A percentile compares a stretch with the other conserved stretches of the same genome.
These are phyloP conservation scores for Penicillium sp. DNA, from an alignment of 2,329 filamentous ascomycete species.

Conservation along the genomic window DNA sequence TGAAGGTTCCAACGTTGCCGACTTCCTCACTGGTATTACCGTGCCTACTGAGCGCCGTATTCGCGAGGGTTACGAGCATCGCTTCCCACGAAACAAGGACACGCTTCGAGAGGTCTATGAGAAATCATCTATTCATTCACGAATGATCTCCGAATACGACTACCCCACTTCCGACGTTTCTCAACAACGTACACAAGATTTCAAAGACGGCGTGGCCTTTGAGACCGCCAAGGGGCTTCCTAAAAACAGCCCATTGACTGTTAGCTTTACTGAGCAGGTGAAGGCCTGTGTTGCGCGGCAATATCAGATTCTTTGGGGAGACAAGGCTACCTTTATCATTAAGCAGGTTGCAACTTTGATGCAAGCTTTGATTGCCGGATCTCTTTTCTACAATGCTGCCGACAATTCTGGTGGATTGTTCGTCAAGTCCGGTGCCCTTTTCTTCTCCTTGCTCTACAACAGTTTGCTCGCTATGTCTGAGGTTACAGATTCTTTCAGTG, in stretches of 20 bases:
- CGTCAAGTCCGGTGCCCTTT: conserved; percentile 14
- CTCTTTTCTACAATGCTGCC: conserved; percentile 65
- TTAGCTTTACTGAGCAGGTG: conserved; percentile 56
- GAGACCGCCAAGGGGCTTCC: conserved; percentile 58
- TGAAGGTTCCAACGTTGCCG: conserved; percentile 62
- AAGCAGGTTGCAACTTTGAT: conserved; percentile 59
- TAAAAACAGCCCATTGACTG: conserved; percentile 56
- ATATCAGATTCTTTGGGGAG: conserved; percentile 65
- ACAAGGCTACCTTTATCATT: conserved; percentile 63
- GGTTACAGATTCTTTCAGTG: conserved; percentile 11
- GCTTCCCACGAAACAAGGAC: conserved; percentile 44
- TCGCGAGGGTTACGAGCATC: conserved; percentile 40
- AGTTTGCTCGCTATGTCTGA: conserved; percentile 16
- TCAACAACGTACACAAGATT: conserved; percentile 52
- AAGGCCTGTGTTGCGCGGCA: conserved; percentile 58
- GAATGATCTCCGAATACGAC: conserved; percentile 57
- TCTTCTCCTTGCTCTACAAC: conserved; percentile 13
- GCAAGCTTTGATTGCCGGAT: conserved; percentile 63
- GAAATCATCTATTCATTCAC: conserved; percentile 48
- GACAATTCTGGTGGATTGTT: conserved; percentile 44
- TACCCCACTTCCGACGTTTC: conserved; percentile 54
- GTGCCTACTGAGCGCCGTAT: conserved; percentile 52
- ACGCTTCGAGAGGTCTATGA: conserved; percentile 52
- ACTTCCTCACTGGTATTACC: conserved; percentile 66
- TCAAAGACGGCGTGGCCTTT: conserved; percentile 52